These are phyloP conservation scores for Candida broadrunensis DNA, from an alignment of 805 yeast genomes.

Conservation along the genomic window DNA sequence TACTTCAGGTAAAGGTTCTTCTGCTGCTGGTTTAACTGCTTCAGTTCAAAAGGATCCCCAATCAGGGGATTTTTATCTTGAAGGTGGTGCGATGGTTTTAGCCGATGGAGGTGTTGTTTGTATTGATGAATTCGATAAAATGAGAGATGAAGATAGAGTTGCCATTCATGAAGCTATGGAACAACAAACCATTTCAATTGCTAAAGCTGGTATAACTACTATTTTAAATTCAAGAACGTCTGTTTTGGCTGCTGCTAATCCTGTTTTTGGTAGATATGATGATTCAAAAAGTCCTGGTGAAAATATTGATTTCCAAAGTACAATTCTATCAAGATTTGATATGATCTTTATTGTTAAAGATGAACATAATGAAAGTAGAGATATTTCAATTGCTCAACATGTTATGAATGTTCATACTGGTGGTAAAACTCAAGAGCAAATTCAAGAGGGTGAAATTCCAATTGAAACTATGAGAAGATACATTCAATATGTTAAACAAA, in stretches of 20 bases:
- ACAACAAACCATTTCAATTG: slow-evolving; percentile 97
- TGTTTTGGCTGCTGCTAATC: slow-evolving; percentile 97
- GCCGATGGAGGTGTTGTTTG: slow-evolving; percentile 99
- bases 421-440: slow-evolving; percentile 38
- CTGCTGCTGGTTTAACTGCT: slow-evolving; percentile 99
- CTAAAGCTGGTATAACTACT: slow-evolving; percentile 98
- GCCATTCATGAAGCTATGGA: slow-evolving; percentile 99
- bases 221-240: slow-evolving; percentile 94
- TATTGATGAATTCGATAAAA: slow-evolving; percentile 98
- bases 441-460: slow-evolving; percentile 79
- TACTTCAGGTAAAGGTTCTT: slow-evolving; percentile 98
- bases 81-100: slow-evolving; percentile 99
- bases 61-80: slow-evolving; percentile 89
- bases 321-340: slow-evolving; percentile 95
- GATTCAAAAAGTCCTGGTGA: slow-evolving; percentile 96
- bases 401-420: slow-evolving; percentile 95
- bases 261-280: slow-evolving; percentile 94
- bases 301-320: slow-evolving; percentile 95
- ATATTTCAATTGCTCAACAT: slow-evolving; percentile 87
- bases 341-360: slow-evolving; percentile 98
- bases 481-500: slow-evolving; percentile 82
- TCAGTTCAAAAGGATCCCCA: slow-evolving; percentile 89
- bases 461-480: slow-evolving; percentile 88
- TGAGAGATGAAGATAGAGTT: slow-evolving; percentile 98
- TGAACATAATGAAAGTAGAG: slow-evolving; percentile 84